Evolutionary conservation across 371 early-diverging fungal species (phyloP), one percentile per base, ranked within the genome.

Genomic region (Vairimorpha ceranae): DNA sequence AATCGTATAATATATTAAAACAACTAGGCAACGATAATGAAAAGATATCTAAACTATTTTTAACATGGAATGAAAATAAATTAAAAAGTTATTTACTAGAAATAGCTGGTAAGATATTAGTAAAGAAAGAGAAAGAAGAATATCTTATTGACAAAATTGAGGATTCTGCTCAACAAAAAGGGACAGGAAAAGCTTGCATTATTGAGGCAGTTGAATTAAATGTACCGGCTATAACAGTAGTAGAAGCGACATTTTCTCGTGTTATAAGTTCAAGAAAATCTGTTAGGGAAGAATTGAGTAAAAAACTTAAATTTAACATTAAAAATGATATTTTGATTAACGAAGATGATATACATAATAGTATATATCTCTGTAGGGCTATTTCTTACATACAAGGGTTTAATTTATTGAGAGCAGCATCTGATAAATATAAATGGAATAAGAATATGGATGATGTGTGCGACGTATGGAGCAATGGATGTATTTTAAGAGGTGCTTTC

Each of bases 301-400:
- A 87, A 89, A 86, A 86, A 91, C 75, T 51, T 1, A 29, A 54
- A 27, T 21, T 45, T 56, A 27, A 46, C 17, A 52, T 1, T 19
- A 35, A 33, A 1, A 17, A 43, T 17, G 4, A 12, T 12, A 25
- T 15, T 33, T 21, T 92, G 90, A 43, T 91, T 91, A 56, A 77
- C 78, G 70, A 51, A 41, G 88, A 90, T 71, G 89, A 92, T 82
- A 86, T 84, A 33, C 56, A 73, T 43, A 88, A 91, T 83, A 93
- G 93, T 58, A 87, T 95, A 78, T 93, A 93, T 79, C 92, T 94
- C 32, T 87, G 94, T 85, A 93, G 93, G 90, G 90, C 93, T 80
- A 90, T 94, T 72, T 93, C 94, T 36, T 96, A 95, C 80, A 92
- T 94, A 60, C 96, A 97, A 87, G 98, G 98, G 58, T 94, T 95